Conservation (phyloP, 345 rosid species). For the Linum lewisii region DNA sequence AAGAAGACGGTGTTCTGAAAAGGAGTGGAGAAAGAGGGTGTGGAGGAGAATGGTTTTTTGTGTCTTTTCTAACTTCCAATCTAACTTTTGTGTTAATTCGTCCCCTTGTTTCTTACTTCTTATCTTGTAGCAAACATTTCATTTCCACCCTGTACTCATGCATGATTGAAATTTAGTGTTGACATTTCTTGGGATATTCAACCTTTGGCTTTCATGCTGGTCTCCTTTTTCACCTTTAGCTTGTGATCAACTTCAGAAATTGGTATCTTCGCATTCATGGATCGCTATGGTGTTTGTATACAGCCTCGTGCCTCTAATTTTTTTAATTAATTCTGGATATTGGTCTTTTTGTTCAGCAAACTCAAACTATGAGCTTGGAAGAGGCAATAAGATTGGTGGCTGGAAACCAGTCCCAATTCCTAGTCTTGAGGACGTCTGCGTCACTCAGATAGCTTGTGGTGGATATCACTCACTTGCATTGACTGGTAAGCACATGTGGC, state of each 20-base stretch:
- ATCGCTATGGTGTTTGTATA: background rate
- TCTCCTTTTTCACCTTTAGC: background rate
- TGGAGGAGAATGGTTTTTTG: too few species aligned
- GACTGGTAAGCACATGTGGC: slow-evolving; percentile 39
- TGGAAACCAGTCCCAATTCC: slow-evolving; percentile 80
- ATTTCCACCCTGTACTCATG: background rate
- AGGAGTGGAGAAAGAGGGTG: too few species aligned
- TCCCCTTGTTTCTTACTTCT: background rate
- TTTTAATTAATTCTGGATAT: background rate
- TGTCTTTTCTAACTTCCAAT: too few species aligned
- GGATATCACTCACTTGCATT: slow-evolving; percentile 93
- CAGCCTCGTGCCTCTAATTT: background rate
- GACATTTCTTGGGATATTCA: background rate
- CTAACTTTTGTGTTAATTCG: background rate
- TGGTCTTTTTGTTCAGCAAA: slow-evolving; percentile 39
- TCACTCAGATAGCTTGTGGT: slow-evolving; percentile 71
- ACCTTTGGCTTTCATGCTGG: too few species aligned
- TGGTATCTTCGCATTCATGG: background rate
- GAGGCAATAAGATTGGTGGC: slow-evolving; percentile 71
- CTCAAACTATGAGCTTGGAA: slow-evolving; percentile 90
- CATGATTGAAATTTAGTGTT: background rate
- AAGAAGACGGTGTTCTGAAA: too few species aligned
- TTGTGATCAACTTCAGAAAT: background rate
- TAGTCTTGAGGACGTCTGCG: slow-evolving; percentile 37
- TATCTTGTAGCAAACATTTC: background rate